Percentiles rank a stretch among this genome's conserved stretches.
Conservation (phyloP, 768 basidiomycete genomes). For the Lentinus brumalis region DNA sequence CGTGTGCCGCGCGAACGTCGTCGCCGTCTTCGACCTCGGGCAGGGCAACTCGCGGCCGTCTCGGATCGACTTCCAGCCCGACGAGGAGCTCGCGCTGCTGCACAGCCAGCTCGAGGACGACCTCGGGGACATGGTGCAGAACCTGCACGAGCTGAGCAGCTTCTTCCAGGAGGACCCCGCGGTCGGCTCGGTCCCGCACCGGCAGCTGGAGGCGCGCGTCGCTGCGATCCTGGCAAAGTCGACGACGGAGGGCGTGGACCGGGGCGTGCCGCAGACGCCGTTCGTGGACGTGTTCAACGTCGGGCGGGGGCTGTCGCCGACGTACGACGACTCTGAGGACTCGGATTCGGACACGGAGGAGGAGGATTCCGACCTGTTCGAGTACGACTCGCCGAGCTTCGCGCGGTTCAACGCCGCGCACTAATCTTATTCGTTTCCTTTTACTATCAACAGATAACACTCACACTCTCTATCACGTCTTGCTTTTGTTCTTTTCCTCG, state of each 20-base stretch:
- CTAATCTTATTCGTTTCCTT: background rate
- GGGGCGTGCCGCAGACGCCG: constrained; percentile 73
- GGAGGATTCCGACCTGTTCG: constrained; percentile 38
- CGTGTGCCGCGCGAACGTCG: constrained; percentile 73
- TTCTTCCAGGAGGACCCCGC: constrained; percentile 61
- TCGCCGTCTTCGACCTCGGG: constrained; percentile 85
- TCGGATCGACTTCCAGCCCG: constrained; percentile 72
- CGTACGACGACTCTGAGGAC: constrained; percentile 30
- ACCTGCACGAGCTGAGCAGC: constrained; percentile 72
- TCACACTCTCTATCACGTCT: background rate
- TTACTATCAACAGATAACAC: background rate
- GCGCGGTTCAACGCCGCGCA: constrained; percentile 14
- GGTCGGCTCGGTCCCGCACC: constrained; percentile 26
- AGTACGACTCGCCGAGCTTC: constrained; percentile 35
- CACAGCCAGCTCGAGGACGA: constrained; percentile 48
- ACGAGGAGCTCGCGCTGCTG: constrained; percentile 35
- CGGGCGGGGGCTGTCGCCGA: constrained; percentile 22
- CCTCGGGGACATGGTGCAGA: constrained; percentile 76
- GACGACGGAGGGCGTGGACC: constrained; percentile 54
- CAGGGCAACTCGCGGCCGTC: constrained; percentile 72
- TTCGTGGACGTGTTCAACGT: constrained; percentile 78
- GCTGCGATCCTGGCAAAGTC: constrained; percentile 84
- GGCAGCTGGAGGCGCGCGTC: constrained; percentile 67
- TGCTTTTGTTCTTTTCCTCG: no score
- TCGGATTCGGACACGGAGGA: constrained; percentile 34